Evolutionary conservation across 257 asterid genomes (phyloP), one percentile per base, ranked within the genome.

Genomic region (Primulina tabacum): DNA sequence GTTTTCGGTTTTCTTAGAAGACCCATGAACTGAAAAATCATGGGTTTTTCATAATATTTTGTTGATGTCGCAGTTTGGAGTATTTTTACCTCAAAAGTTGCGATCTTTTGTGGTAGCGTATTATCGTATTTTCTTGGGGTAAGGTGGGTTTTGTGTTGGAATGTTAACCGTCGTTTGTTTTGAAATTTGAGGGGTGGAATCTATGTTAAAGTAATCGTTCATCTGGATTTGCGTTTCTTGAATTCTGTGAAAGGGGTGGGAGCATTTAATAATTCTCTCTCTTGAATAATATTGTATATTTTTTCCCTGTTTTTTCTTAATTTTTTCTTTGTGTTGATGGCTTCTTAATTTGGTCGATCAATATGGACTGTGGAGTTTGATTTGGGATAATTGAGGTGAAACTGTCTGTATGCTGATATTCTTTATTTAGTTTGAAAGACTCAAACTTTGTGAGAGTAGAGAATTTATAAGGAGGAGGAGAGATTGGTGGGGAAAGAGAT

Each of bases 231-330:
- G 62, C 66, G 64, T 63, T 74, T 56, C 67, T 65, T 61, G 68
- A 75, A 35, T 73, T 38, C 7, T 47, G 16, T 6, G 33, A 4
- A 62, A 59, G 63, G 80, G 30, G 4, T 28, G 58, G 78, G 83
- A 75, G 67, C 56, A 66, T 64, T 81, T 29, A 40, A 68, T n/a
- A 26, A 33, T 64, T 77, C 78, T 77, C 78, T 81, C 78, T 77
- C 78, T 81, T 76, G 32, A 74, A 16, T 35, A 40, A 11, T 2
- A 40, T 40, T 40, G 4, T 11, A 63, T 53, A 28, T 57, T 57
- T 5, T 56, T 60, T 37, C 12, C 10, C 14, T 57, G 4, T 47
- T 65, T 14, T 62, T 17, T 16, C 21, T 5, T 37, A 6, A 32
- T 52, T 67, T 11, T 65, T 8, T 28, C 38, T 37, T 60, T 57